These are phyloP conservation scores for Spathaspora girioi DNA, from an alignment of 805 yeast genomes.

Conservation along the genomic window DNA sequence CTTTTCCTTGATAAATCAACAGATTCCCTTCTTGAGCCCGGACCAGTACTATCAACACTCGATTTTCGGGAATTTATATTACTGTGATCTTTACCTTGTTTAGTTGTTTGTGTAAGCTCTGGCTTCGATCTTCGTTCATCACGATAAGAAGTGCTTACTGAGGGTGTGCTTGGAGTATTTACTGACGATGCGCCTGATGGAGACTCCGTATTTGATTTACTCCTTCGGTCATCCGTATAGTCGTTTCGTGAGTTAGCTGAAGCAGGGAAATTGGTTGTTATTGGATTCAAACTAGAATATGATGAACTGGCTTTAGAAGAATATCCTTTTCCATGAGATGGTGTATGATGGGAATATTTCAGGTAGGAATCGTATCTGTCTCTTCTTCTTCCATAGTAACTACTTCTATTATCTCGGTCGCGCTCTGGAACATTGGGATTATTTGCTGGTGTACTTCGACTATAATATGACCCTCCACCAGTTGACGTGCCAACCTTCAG, in stretches of 20 bases:
- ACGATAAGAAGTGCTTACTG: not conserved
- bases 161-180: not conserved
- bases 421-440: not conserved
- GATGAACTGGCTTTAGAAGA: not conserved
- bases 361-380: conserved; percentile 20
- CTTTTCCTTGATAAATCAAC: not conserved
- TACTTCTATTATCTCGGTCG: not conserved
- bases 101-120: not conserved
- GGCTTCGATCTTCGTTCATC: conserved; percentile 5
- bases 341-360: conserved; percentile 7
- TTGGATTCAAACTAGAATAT: not conserved
- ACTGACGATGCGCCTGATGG: conserved; percentile 1
- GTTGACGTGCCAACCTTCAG: conserved; percentile 1
- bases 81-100: not conserved
- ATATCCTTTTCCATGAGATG: not conserved
- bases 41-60: not conserved
- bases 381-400: conserved; percentile 11
- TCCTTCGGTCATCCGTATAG: conserved; percentile 1
- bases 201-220: not conserved
- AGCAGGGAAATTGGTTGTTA: not conserved
- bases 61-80: not conserved
- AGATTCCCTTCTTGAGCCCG: not conserved
- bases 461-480: not conserved
- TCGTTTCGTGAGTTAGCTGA: not conserved
- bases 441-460: not conserved